phyloP scores from a whole-genome alignment of 2,329 filamentous ascomycete genomes.

The Ophiostoma sp. region DNA sequence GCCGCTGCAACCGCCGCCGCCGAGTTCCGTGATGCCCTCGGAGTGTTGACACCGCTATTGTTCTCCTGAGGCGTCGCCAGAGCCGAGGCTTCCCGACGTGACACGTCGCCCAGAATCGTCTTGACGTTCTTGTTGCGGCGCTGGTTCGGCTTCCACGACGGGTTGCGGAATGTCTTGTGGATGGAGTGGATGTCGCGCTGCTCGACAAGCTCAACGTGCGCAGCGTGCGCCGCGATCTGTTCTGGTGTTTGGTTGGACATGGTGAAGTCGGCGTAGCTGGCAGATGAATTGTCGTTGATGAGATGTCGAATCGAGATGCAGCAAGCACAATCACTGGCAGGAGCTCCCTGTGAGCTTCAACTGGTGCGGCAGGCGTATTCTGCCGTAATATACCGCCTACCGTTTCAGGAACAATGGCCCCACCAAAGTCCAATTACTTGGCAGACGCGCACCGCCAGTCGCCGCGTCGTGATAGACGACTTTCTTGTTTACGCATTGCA shows the following conservation, averaged over 20 bases:
- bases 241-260: conserved; percentile 50
- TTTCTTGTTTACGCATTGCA: neutral
- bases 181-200: conserved; percentile 85
- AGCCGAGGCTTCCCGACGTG: conserved; percentile 84
- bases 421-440: neutral
- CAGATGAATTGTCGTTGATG: neutral
- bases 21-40: conserved; percentile 36
- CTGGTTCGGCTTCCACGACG: conserved; percentile 86
- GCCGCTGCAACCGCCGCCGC: conserved; percentile 38
- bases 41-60: conserved; percentile 72
- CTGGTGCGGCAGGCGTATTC: conserved; percentile 7
- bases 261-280: neutral
- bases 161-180: conserved; percentile 86
- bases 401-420: neutral
- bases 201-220: conserved; percentile 84
- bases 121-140: conserved; percentile 99
- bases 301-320: neutral
- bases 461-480: neutral
- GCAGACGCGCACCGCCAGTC: conserved; percentile 15
- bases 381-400: conserved; percentile 21
- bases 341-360: conserved; percentile 6
- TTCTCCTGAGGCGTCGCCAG: conserved; percentile 72
- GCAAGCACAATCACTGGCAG: neutral
- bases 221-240: conserved; percentile 74
- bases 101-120: conserved; percentile 86